Percentiles rank a stretch among this genome's conserved stretches.
phyloP scores from a whole-genome alignment of 805 yeast genomes.

The Lipomyces mesembrius region DNA sequence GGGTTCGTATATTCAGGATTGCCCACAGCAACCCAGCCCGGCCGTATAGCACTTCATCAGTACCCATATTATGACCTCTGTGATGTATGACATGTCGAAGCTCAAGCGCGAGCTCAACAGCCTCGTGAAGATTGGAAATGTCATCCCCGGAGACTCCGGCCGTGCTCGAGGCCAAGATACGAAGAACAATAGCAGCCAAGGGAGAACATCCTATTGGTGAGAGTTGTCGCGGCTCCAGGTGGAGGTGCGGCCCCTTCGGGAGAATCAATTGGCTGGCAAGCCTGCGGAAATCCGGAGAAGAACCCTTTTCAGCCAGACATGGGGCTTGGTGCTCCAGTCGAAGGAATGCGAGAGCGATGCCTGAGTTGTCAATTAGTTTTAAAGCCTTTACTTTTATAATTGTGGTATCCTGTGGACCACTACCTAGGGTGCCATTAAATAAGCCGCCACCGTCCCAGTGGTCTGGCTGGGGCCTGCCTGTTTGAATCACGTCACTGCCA shows the following conservation, averaged over 20 bases:
- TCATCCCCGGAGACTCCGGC: not conserved
- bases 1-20: not conserved
- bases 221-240: slow-evolving; percentile 1
- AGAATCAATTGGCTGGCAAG: not conserved
- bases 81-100: not conserved
- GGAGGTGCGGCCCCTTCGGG: not conserved
- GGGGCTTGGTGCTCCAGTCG: slow-evolving; percentile 1
- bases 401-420: not conserved
- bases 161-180: slow-evolving; percentile 6
- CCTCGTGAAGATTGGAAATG: not conserved
- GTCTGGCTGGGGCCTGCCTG: not conserved
- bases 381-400: not conserved
- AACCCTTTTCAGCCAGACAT: not conserved
- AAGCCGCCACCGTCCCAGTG: not conserved
- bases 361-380: not conserved
- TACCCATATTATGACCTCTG: not conserved
- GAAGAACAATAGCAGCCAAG: not conserved
- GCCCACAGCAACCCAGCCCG: slow-evolving; percentile 9
- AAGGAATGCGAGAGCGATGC: slow-evolving; percentile 5
- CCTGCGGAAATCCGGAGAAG: not conserved
- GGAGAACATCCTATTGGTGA: slow-evolving; percentile 6
- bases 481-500: slow-evolving; percentile 1
- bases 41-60: slow-evolving; percentile 1
- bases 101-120: not conserved
- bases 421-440: slow-evolving; percentile 1